These are phyloP conservation scores for Cytospora piceae DNA, from an alignment of 2,329 filamentous ascomycete genomes.

Conservation along the genomic window DNA sequence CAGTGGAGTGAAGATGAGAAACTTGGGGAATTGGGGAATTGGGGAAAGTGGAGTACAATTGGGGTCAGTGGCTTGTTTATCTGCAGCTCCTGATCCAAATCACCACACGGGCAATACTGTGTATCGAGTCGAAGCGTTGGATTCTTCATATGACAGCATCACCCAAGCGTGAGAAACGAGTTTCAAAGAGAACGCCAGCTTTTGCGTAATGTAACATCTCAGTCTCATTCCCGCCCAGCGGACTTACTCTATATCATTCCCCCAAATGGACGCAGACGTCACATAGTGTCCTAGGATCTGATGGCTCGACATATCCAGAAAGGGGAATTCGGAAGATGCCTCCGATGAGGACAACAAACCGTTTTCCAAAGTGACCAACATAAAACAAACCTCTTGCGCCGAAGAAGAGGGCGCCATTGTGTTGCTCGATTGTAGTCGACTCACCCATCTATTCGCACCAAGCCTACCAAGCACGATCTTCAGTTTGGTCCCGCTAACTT, in stretches of 20 bases:
- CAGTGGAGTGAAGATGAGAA: neutral
- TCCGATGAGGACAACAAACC: conserved; percentile 42
- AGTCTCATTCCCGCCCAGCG: neutral
- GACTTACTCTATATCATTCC: neutral
- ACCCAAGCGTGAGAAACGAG: too few species aligned
- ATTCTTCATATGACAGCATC: too few species aligned
- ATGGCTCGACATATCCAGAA: conserved; percentile 18
- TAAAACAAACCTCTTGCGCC: conserved; percentile 6
- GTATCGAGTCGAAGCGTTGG: too few species aligned
- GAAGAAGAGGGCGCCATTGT: neutral
- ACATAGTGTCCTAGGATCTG: neutral
- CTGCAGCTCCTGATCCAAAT: too few species aligned
- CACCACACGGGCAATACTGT: too few species aligned
- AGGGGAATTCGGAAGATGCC: conserved; percentile 37
- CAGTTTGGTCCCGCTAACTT: too few species aligned
- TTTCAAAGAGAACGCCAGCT: too few species aligned
- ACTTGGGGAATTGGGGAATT: too few species aligned
- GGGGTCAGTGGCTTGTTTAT: too few species aligned
- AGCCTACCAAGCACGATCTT: conserved; percentile 6
- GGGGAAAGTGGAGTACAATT: too few species aligned
- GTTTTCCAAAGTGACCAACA: conserved; percentile 15
- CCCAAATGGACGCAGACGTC: neutral
- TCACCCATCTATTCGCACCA: too few species aligned
- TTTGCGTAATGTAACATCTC: too few species aligned
- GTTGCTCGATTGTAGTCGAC: conserved; percentile 6